Conservation (phyloP, 352 stramenopile species). For the Chrysophaeum taylorii region DNA sequence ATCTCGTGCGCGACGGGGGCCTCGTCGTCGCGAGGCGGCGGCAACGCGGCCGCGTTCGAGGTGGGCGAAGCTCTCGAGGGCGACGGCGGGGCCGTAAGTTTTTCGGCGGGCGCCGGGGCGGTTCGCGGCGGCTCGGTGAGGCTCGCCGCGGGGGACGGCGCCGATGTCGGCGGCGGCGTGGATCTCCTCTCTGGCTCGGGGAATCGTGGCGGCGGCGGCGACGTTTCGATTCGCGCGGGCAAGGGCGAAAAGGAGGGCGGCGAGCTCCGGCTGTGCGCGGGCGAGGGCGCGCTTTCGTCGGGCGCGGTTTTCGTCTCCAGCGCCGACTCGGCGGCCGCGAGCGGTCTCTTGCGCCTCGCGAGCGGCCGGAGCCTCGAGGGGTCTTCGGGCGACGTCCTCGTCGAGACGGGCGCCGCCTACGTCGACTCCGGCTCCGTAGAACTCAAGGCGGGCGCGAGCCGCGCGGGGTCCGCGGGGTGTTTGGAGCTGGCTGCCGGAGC, state of each 20-base stretch:
- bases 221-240: background rate
- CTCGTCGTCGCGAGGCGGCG: too few species aligned
- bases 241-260: background rate
- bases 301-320: background rate
- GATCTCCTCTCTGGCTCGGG: background rate
- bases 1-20: too few species aligned
- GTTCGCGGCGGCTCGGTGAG: too few species aligned
- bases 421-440: slow-evolving; percentile 21
- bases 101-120: slow-evolving; percentile 27
- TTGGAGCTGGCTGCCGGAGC: slow-evolving; percentile 10
- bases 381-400: slow-evolving; percentile 36
- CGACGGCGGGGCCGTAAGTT: slow-evolving; percentile 24
- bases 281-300: background rate
- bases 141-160: background rate
- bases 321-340: slow-evolving; percentile 11
- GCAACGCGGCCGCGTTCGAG: slow-evolving; percentile 30
- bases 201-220: background rate
- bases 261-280: background rate
- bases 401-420: slow-evolving; percentile 37
- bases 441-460: background rate
- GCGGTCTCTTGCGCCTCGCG: too few species aligned
- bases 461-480: slow-evolving; percentile 10
- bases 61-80: slow-evolving; percentile 34
- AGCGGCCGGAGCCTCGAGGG: too few species aligned
- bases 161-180: background rate